Conservation (phyloP, 2,329 filamentous ascomycete species). For the Beauveria rudraprayagi region DNA sequence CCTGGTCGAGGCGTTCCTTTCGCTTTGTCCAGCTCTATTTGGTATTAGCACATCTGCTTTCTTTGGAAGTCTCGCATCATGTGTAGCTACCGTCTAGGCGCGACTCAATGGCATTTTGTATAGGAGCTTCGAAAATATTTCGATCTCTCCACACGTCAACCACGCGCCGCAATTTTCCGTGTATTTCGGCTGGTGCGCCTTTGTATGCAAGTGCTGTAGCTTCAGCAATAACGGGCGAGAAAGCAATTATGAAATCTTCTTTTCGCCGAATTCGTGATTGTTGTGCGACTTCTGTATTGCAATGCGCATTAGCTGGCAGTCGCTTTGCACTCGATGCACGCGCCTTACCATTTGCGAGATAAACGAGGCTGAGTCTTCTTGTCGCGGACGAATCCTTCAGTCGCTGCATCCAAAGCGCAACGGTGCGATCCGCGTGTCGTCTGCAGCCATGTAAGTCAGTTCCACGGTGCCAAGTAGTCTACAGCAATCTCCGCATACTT, state of each 20-base stretch:
- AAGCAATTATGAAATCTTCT: conserved; percentile 85
- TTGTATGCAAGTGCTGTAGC: conserved; percentile 88
- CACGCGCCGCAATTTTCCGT: conserved; percentile 78
- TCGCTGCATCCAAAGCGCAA: conserved; percentile 83
- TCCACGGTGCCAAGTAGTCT: conserved; percentile 4
- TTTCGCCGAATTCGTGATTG: conserved; percentile 91
- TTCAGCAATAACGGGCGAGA: conserved; percentile 85
- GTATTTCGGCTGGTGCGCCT: conserved; percentile 75
- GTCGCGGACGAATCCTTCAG: conserved; percentile 79
- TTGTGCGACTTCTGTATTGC: conserved; percentile 73
- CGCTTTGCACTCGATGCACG: neutral
- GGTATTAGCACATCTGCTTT: conserved; percentile 13
- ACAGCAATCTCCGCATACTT: conserved; percentile 48
- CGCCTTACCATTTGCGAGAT: conserved; percentile 81
- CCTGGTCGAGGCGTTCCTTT: conserved; percentile 44
- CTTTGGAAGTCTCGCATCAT: too few species aligned
- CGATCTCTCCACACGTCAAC: conserved; percentile 92
- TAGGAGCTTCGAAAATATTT: conserved; percentile 70
- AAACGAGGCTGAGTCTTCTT: conserved; percentile 84
- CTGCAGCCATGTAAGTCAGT: conserved; percentile 35
- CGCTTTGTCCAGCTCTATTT: conserved; percentile 53
- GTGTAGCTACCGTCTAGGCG: conserved; percentile 63
- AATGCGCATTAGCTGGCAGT: neutral
- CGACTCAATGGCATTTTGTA: conserved; percentile 73
- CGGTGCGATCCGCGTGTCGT: conserved; percentile 85